Evolutionary conservation across 257 asterid genomes (phyloP).

Genomic region (Voacanga thouarsii): DNA sequence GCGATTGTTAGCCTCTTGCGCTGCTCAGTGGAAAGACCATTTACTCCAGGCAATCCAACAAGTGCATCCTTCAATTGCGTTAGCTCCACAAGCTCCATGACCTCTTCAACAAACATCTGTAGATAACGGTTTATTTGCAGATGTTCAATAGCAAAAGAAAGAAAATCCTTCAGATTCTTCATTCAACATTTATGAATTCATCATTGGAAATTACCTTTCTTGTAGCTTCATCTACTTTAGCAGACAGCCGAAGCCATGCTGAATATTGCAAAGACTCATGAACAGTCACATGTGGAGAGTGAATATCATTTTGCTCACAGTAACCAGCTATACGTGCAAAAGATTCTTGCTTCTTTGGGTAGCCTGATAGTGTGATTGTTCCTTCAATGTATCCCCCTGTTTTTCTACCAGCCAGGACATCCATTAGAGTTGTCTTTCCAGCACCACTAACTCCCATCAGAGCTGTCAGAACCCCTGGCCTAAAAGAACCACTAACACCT

Average conservation of each 20-base stretch:
- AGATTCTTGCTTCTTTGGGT: conserved; percentile 52
- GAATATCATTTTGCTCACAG: conserved; percentile 56
- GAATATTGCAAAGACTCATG: conserved; percentile 46
- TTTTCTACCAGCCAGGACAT: conserved; percentile 54
- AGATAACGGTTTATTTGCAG: background rate
- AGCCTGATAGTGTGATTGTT: conserved; percentile 48
- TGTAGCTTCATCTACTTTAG: conserved; percentile 39
- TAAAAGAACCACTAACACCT: conserved; percentile 8
- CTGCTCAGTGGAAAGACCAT: conserved; percentile 56
- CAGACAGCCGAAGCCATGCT: conserved; percentile 49
- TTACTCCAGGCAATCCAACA: conserved; percentile 53
- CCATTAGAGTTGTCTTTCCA: conserved; percentile 61
- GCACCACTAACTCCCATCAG: conserved; percentile 67
- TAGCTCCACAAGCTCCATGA: conserved; percentile 65
- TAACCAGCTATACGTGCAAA: conserved; percentile 53
- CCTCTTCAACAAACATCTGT: conserved; percentile 53
- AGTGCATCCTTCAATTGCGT: conserved; percentile 37
- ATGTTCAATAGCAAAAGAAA: background rate
- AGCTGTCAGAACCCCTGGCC: conserved; percentile 39
- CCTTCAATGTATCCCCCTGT: conserved; percentile 55
- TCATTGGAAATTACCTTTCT: conserved; percentile 30
- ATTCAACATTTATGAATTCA: background rate
- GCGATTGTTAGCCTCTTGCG: conserved; percentile 62
- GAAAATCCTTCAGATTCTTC: background rate
- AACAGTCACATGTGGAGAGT: conserved; percentile 52